Conservation (phyloP, 257 asterid species). For the Pogostemon cablin region DNA sequence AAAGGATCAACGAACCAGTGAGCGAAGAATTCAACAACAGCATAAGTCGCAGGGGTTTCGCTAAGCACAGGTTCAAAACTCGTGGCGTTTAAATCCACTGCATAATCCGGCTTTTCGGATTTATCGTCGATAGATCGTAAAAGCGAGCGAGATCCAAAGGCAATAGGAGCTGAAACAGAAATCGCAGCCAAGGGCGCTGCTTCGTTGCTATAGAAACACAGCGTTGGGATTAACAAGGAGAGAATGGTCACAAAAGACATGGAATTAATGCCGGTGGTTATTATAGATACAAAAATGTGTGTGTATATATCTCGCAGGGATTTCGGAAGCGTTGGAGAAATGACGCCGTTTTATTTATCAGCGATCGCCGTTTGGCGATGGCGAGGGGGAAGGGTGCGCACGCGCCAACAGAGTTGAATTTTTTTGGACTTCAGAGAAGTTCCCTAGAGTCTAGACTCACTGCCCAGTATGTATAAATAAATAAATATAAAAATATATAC, state of each 20-base stretch:
- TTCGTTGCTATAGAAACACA: conserved; percentile 36
- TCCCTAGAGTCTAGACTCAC: background rate
- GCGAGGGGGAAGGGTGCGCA: conserved; percentile 19
- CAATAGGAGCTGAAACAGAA: conserved; percentile 36
- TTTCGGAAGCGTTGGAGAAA: conserved; percentile 5
- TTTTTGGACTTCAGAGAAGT: conserved; percentile 17
- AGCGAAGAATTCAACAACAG: conserved; percentile 88
- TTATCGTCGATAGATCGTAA: conserved; percentile 57
- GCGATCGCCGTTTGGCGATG: conserved; percentile 35
- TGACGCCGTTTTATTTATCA: conserved; percentile 30
- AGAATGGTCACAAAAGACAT: conserved; percentile 37
- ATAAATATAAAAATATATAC: no score
- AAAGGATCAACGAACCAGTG: conserved; percentile 57
- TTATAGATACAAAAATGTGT: conserved; percentile 30
- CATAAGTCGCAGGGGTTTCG: conserved; percentile 70
- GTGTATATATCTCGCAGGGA: conserved; percentile 30
- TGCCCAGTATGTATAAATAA: background rate
- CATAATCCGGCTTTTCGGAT: conserved; percentile 52
- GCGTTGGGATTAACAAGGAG: conserved; percentile 40
- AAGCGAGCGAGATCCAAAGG: conserved; percentile 64
- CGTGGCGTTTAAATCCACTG: conserved; percentile 72
- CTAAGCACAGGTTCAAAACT: conserved; percentile 67
- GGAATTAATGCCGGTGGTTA: conserved; percentile 23
- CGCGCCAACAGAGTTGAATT: conserved; percentile 26
- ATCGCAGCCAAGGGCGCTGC: conserved; percentile 30